phyloP scores from a whole-genome alignment of 2,329 filamentous ascomycete species.

The Myriangium duriaei region DNA sequence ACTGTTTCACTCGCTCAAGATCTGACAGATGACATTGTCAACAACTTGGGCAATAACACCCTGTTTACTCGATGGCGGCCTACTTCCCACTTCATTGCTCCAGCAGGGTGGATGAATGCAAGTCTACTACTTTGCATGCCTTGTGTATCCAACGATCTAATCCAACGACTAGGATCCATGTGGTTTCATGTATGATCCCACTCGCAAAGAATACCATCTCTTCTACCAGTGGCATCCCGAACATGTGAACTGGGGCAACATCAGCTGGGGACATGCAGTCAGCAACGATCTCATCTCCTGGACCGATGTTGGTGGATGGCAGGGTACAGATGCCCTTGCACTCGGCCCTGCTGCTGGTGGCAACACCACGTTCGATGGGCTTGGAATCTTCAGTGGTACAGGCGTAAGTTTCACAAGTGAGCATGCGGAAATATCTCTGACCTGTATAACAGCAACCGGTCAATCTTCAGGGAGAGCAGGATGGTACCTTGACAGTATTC shows the following conservation, averaged over 20 bases:
- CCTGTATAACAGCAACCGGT: constrained; percentile 27
- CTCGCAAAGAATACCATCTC: constrained; percentile 37
- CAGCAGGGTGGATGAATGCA: constrained; percentile 37
- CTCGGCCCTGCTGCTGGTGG: constrained; percentile 26
- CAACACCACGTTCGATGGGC: constrained; percentile 34
- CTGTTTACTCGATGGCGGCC: constrained; percentile 38
- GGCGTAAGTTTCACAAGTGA: constrained; percentile 15
- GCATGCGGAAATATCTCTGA: neutral
- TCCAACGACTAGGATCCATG: constrained; percentile 41
- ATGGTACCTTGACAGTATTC: constrained; percentile 34
- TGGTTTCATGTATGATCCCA: constrained; percentile 38
- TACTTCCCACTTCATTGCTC: constrained; percentile 34
- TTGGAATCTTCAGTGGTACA: constrained; percentile 43
- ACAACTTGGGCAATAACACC: constrained; percentile 32
- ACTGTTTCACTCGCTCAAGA: constrained; percentile 6
- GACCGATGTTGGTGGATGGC: constrained; percentile 35
- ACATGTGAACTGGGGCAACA: constrained; percentile 37
- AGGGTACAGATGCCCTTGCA: constrained; percentile 27
- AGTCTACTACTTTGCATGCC: too few species aligned
- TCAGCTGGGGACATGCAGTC: constrained; percentile 40
- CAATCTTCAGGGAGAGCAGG: constrained; percentile 33
- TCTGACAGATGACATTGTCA: constrained; percentile 21
- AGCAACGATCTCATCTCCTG: constrained; percentile 37
- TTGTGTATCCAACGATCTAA: too few species aligned
- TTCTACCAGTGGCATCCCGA: constrained; percentile 42